Evolutionary conservation across 768 basidiomycete species (phyloP), one percentile per base, ranked within the genome.

Genomic region (Terana coerulea): DNA sequence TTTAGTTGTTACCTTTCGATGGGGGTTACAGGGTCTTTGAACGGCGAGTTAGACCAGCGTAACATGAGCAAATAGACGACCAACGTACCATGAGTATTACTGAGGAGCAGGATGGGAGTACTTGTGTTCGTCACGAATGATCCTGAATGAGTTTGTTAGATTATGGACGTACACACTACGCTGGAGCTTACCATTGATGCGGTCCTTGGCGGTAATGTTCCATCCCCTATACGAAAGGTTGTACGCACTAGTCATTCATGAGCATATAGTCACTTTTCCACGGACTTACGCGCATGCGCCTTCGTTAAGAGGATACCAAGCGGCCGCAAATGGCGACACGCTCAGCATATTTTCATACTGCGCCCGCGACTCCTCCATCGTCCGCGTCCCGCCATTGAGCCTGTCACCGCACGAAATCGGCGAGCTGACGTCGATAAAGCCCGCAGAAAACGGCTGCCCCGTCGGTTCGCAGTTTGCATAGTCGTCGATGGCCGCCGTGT

Each of bases 41-140:
- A 19, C 21, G 21, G 5, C 15, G 5, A 21, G 12, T 15, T 8
- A 15, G 21, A 40, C 35, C 15, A 24, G 21, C 17, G 17, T 37
- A 5, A 37, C 5, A 37, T 6, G 5, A 6, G 35, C 5, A 37
- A 15, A 19, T 40, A 24, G 15, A 5, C 9, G 21, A 22, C 8
- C 11, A 22, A 24, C 46, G n/a, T 26, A 49, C 47, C 47, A 29
- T 58, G 57, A 5, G 57, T 62, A 28, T 62, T 65, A 3, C 64
- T 58, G 12, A 65, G 53, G 24, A 66, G 33, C 3, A 66, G 51
- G n/a, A 66, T 31, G 5, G 64, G 64, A 39, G 52, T 58, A 51
- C 60, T 61, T 0, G 65, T 66, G 44, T 63, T 59, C 5, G 46
- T 44, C 14, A 22, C 33, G 52, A 47, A 53, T 12, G 57, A 35